Evolutionary conservation across 345 rosid genomes (phyloP).

Genomic region (Linum usitatissimum): DNA sequence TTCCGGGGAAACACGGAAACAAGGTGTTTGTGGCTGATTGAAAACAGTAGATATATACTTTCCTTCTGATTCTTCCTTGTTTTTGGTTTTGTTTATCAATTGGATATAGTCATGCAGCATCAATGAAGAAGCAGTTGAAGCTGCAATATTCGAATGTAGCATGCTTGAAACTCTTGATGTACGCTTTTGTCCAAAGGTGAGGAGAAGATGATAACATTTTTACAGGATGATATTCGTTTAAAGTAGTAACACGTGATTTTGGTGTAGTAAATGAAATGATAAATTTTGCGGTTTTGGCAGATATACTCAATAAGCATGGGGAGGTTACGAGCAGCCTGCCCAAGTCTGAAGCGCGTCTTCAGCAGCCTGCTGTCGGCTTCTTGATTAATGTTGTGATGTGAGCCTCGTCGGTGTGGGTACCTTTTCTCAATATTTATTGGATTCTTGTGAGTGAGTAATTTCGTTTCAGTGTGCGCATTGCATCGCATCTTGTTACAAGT

Average conservation of each 20-base stretch:
- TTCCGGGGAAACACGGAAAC: background rate
- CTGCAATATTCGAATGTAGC: constrained; percentile 62
- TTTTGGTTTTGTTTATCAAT: background rate
- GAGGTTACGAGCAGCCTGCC: constrained; percentile 49
- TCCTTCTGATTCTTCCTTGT: constrained; percentile 4
- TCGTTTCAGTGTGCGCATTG: no score
- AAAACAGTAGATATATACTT: background rate
- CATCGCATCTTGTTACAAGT: no score
- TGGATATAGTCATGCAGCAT: constrained; percentile 58
- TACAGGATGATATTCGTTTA: no score
- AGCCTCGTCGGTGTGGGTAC: background rate
- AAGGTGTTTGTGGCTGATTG: no score
- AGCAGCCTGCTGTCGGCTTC: constrained; percentile 26
- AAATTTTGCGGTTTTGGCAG: constrained; percentile 21
- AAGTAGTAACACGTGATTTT: no score
- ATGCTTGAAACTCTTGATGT: constrained; percentile 90
- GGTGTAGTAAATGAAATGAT: no score
- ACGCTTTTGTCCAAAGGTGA: constrained; percentile 86
- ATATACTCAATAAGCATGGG: constrained; percentile 62
- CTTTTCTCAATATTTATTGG: no score
- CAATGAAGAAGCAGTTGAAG: constrained; percentile 61
- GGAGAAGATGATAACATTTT: constrained; percentile 4
- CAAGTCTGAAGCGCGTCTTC: constrained; percentile 79
- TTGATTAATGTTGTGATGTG: background rate
- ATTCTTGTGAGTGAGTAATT: no score